Conservation (phyloP, 805 yeast species). For the Hanseniaspora lachancei region DNA sequence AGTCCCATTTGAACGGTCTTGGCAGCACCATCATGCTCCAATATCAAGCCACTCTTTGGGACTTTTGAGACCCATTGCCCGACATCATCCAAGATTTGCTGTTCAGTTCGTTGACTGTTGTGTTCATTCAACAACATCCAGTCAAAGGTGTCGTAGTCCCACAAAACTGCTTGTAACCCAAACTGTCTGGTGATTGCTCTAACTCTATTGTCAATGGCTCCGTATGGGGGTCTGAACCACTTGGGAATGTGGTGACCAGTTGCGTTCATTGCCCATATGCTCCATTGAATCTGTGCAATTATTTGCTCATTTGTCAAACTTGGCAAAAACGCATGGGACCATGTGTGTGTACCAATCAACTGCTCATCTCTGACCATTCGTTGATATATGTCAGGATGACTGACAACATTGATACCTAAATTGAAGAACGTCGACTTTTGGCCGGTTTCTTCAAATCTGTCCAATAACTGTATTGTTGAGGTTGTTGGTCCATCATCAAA, state of each 20-base stretch:
- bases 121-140: constrained; percentile 58
- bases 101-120: constrained; percentile 30
- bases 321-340: constrained; percentile 84
- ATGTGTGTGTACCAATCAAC: constrained; percentile 75
- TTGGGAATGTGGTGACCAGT: constrained; percentile 76
- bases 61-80: constrained; percentile 34
- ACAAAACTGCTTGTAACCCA: constrained; percentile 75
- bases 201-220: constrained; percentile 81
- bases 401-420: constrained; percentile 66
- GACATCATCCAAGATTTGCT: constrained; percentile 45
- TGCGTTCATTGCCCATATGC: constrained; percentile 96
- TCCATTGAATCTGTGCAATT: constrained; percentile 86
- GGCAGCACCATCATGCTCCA: constrained; percentile 71
- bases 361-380: constrained; percentile 52
- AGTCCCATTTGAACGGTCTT: constrained; percentile 60
- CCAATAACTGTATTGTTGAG: constrained; percentile 48
- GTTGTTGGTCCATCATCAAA: constrained; percentile 93
- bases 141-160: constrained; percentile 88
- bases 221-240: constrained; percentile 95
- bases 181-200: constrained; percentile 67
- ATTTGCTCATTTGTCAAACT: constrained; percentile 63
- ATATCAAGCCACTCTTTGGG: constrained; percentile 34
- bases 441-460: constrained; percentile 29
- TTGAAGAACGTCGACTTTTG: constrained; percentile 68
- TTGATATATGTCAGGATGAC: constrained; percentile 60